Conservation (phyloP, 768 basidiomycete genomes). For the Leucocoprinus sp. region DNA sequence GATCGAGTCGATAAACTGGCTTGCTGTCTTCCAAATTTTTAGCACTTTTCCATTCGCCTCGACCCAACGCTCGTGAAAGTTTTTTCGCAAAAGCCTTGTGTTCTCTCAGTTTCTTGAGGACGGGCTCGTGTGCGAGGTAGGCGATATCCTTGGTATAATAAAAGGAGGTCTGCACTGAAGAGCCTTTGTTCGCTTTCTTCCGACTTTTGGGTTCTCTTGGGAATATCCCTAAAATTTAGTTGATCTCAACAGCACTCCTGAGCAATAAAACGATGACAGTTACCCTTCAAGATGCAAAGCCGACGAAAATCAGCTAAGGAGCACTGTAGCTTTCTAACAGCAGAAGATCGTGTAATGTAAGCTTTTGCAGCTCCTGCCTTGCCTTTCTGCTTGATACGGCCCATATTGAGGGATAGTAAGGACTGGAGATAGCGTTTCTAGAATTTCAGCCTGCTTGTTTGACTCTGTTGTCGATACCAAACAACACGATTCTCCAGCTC, state of each 20-base stretch:
- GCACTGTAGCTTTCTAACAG: slow-evolving; percentile 93
- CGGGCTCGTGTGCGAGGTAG: slow-evolving; percentile 94
- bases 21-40: slow-evolving; percentile 91
- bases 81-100: slow-evolving; percentile 99
- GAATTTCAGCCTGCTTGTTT: slow-evolving; percentile 22
- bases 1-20: slow-evolving; percentile 87
- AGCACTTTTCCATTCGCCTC: slow-evolving; percentile 92
- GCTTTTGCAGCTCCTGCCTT: slow-evolving; percentile 89
- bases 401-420: slow-evolving; percentile 40
- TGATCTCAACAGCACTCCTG: slow-evolving; percentile 1
- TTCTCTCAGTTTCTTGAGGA: slow-evolving; percentile 86
- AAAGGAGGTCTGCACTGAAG: slow-evolving; percentile 93
- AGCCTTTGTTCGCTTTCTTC: slow-evolving; percentile 96
- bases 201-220: slow-evolving; percentile 89
- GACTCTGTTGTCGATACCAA: slow-evolving; percentile 18
- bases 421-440: not conserved
- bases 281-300: slow-evolving; percentile 95
- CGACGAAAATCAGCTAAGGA: slow-evolving; percentile 95
- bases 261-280: slow-evolving; percentile 14
- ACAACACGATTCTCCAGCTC: slow-evolving; percentile 17
- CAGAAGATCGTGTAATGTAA: slow-evolving; percentile 82
- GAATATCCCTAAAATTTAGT: slow-evolving; percentile 70
- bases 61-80: slow-evolving; percentile 83
- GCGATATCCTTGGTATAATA: slow-evolving; percentile 98
- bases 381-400: slow-evolving; percentile 74